Percentiles rank a stretch among this genome's conserved stretches.
phyloP scores from a whole-genome alignment of 2,329 filamentous ascomycete genomes.

The Colletotrichum camelliae region DNA sequence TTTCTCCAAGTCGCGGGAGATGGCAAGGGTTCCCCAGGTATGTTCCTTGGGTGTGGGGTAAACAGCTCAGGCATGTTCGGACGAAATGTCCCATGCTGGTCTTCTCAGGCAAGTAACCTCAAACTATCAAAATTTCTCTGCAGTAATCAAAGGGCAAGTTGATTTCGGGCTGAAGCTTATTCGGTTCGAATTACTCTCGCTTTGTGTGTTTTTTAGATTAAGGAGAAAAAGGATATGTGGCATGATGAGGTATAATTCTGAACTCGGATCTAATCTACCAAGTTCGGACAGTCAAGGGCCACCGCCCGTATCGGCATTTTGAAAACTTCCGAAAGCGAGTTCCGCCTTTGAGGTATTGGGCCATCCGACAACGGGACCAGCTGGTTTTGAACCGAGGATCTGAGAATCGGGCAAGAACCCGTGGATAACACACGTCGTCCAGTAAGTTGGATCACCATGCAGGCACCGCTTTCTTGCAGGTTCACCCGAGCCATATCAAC shows the following conservation, averaged over 20 bases:
- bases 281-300: not conserved
- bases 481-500: not conserved
- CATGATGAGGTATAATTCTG: not conserved
- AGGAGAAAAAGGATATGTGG: not conserved
- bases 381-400: not conserved
- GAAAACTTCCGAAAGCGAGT: not conserved
- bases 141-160: not conserved
- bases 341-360: accelerated
- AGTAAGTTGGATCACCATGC: not conserved
- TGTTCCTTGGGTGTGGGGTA: not conserved
- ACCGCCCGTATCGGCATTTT: not conserved
- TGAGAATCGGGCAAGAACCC: not conserved
- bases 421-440: not conserved
- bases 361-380: not conserved
- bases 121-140: not conserved
- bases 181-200: not conserved
- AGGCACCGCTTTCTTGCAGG: not conserved
- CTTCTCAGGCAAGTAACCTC: not conserved
- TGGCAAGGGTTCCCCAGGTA: not conserved
- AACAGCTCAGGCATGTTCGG: not conserved
- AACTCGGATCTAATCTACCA: not conserved
- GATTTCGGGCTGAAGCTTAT: not conserved
- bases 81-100: not conserved
- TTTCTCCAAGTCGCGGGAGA: not conserved
- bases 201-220: not conserved